Evolutionary conservation across 108 stramenopile species (phyloP), one percentile per base, ranked within the genome.

Genomic region (Cylindrotheca closterium): DNA sequence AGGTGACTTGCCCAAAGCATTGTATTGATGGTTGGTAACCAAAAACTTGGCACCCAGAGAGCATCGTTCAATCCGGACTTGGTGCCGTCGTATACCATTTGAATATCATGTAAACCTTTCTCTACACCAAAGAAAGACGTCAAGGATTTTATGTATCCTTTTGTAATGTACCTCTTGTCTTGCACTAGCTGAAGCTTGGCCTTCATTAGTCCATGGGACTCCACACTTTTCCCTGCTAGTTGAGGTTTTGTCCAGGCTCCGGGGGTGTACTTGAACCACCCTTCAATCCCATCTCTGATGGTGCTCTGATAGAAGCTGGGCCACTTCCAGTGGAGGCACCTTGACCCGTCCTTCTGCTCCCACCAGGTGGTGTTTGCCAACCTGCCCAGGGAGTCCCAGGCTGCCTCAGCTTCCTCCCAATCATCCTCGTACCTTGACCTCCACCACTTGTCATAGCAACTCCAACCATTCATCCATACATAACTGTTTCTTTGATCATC

Each of bases 71-170:
- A 26, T 7, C 77, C 77, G 49, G 49, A 67, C 22, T 65, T 48
- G 4, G 77, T 75, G 2, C 46, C 77, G 60, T 74, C 72, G 10
- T 63, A 82, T 19, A 82, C 81, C 30, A 78, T 42, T 17, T 77
- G 69, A 25, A 78, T 72, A 29, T 55, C 55, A 27, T n/a, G 12
- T 26, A 26, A 33, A 4, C 74, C 74, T 34, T 78, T 78, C 1
- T 65, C 65, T 2, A 55, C 55, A 17, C 25, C 55, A 55, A 55
- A 55, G 58, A 73, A 67, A 17, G 55, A 53, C 27, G 30, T 64
- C 27, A 54, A 64, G 17, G 50, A 24, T 21, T 26, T n/a, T 7
- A 64, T 27, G 12, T 52, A 18, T 7, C 51, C 63, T 7, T 17
- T 7, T 15, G 7, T 0, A n/a, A 64, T 21, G 21, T 64, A 64